Evolutionary conservation across 768 basidiomycete species (phyloP), one percentile per base, ranked within the genome.

Genomic region (Peribolospora kevripleyi): DNA sequence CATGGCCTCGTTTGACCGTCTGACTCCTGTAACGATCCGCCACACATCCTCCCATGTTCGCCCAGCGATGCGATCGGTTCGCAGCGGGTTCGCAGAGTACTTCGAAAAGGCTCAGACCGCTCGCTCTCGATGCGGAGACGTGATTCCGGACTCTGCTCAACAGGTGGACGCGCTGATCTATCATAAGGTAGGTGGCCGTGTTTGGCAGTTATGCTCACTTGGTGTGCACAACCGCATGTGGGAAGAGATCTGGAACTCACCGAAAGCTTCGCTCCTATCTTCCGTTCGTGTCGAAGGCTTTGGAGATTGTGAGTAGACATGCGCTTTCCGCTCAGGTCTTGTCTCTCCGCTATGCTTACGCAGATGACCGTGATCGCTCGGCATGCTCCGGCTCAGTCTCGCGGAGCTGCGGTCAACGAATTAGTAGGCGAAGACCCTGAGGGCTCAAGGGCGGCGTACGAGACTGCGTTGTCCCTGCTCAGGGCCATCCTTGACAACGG

Each of bases 91-190:
- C 66, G 78, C 88, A 62, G 88, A 90, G 65, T 91, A 86, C 63
- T 84, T 84, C 63, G 87, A 91, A 56, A 83, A 90, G 46, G 84
- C 85, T 13, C 80, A 84, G 88, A 95, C 65, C 81, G 84, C 54
- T 91, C 90, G 0, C 72, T 93, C 42, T 71, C 80, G 47, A 72
- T 90, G 48, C 91, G 93, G 57, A 51, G 83, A 74, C 8, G 36
- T 39, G 40, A 40, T 62, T 38, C 52, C 54, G 10, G 14, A 36
- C 37, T n/a, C 38, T 3, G 46, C 52, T 55, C 78, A 77, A 54
- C 90, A 80, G 70, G 74, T 91, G 11, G 90, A 95, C 65, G 82
- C 86, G 67, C 70, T 95, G 36, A 76, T 97, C 4, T 95, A 93
- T 65, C 7, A 11, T 53, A 25, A 25, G 25, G 25, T 25, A 25